Percentiles rank a stretch among this genome's conserved stretches.
Evolutionary conservation across 2,329 filamentous ascomycete genomes (phyloP).

Genomic region (Cercospora zeina): DNA sequence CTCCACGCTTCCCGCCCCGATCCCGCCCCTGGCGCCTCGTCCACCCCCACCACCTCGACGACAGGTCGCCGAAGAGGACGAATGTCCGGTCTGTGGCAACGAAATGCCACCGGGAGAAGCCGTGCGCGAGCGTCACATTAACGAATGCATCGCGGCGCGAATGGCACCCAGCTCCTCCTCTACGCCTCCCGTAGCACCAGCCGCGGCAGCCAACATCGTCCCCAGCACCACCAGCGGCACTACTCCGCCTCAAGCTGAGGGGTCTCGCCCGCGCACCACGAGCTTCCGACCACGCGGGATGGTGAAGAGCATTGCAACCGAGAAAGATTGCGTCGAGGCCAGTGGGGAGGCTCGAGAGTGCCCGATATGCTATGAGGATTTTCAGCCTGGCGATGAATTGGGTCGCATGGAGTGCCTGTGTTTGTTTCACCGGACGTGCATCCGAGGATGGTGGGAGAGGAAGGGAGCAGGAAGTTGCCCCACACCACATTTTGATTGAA

Average conservation of each 20-base stretch:
- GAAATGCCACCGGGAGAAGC: conserved; percentile 62
- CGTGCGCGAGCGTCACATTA: conserved; percentile 49
- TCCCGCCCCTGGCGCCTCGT: neutral
- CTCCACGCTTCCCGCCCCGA: neutral
- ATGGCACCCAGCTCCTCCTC: conserved; percentile 24
- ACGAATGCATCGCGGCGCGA: conserved; percentile 37
- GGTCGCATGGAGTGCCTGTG: conserved; percentile 63
- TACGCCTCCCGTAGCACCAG: conserved; percentile 24
- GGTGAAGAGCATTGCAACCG: conserved; percentile 58
- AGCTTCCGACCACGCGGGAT: conserved; percentile 46
- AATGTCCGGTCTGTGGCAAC: conserved; percentile 73
- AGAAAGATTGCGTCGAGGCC: conserved; percentile 61
- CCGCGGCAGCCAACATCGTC: conserved; percentile 9
- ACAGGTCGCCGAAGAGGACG: conserved; percentile 65
- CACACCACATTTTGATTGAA: conserved; percentile 44
- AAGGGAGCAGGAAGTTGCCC: conserved; percentile 60
- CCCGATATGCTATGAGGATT: conserved; percentile 66
- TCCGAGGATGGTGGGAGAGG: conserved; percentile 60
- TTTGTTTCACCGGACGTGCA: conserved; percentile 63
- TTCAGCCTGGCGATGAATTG: conserved; percentile 60
- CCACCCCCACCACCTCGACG: conserved; percentile 25
- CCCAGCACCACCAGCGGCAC: conserved; percentile 17
- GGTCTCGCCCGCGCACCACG: conserved; percentile 30
- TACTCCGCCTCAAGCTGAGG: conserved; percentile 23
- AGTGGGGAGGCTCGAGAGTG: conserved; percentile 57